Conservation (phyloP, 495 filamentous ascomycete genomes). For the Penicillium diatomitis region DNA sequence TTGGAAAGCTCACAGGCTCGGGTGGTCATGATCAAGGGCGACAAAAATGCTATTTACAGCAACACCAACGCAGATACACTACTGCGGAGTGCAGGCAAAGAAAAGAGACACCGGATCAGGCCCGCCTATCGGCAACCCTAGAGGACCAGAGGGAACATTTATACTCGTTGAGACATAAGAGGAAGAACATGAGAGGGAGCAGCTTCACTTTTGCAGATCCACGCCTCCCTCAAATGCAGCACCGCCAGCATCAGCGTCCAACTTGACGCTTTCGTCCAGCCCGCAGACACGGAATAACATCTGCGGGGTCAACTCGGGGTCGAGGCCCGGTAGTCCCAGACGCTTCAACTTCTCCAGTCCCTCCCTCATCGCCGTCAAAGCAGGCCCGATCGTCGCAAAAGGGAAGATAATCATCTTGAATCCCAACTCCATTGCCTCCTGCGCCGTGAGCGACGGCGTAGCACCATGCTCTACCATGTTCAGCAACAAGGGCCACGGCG, state of each 20-base stretch:
- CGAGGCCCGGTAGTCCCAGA: slow-evolving; percentile 38
- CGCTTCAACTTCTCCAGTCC: slow-evolving; percentile 40
- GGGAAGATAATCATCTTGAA: slow-evolving; percentile 58
- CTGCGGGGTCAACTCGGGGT: slow-evolving; percentile 40
- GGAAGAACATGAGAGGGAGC: no score
- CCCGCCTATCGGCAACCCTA: not conserved
- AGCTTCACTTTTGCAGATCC: slow-evolving; percentile 16
- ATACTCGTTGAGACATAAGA: not conserved
- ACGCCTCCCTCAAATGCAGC: slow-evolving; percentile 36
- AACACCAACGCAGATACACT: no score
- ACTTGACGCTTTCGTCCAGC: slow-evolving; percentile 45
- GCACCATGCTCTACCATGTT: slow-evolving; percentile 60
- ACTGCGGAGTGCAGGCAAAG: not conserved
- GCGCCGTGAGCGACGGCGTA: slow-evolving; percentile 48
- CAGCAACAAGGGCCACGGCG: slow-evolving; percentile 50
- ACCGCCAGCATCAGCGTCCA: slow-evolving; percentile 51
- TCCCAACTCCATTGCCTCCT: slow-evolving; percentile 51
- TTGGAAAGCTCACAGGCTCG: no score
- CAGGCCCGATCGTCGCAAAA: slow-evolving; percentile 43
- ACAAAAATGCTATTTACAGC: slow-evolving; percentile 15
- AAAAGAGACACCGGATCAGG: no score
- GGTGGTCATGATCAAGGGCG: not conserved
- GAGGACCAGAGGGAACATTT: no score
- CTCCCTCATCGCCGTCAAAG: slow-evolving; percentile 42
- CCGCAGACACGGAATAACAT: slow-evolving; percentile 52